Conservation (phyloP, 768 basidiomycete genomes). For the Termitomyces sp. region DNA sequence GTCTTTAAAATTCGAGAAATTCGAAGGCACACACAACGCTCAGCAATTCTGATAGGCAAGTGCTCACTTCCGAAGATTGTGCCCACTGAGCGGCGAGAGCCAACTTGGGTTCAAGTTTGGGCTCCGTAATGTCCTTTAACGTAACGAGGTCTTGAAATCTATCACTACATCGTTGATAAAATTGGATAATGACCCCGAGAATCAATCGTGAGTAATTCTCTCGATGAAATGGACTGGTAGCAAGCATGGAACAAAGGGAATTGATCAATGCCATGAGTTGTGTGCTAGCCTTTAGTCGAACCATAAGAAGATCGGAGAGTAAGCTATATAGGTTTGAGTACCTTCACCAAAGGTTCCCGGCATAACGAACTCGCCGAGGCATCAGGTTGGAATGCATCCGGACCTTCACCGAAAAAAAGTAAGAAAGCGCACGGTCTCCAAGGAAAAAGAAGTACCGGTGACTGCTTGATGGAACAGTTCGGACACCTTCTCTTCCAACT, state of each 20-base stretch:
- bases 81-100: conserved; percentile 78
- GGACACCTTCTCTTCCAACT: conserved; percentile 91
- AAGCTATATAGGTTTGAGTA: conserved; percentile 18
- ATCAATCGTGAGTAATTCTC: conserved; percentile 95
- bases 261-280: conserved; percentile 87
- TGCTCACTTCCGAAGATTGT: conserved; percentile 72
- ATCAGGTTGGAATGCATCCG: conserved; percentile 87
- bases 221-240: conserved; percentile 87
- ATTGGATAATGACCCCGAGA: conserved; percentile 89
- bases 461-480: conserved; percentile 82
- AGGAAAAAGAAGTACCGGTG: conserved; percentile 39
- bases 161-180: conserved; percentile 91
- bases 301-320: background rate
- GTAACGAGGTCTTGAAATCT: conserved; percentile 74
- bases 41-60: conserved; percentile 65
- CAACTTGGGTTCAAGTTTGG: conserved; percentile 38
- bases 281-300: conserved; percentile 56
- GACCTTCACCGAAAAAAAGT: conserved; percentile 34
- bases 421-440: background rate
- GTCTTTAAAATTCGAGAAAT: background rate
- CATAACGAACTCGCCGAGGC: conserved; percentile 58
- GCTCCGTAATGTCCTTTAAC: conserved; percentile 21
- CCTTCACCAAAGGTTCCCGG: conserved; percentile 74
- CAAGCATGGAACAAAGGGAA: conserved; percentile 86
- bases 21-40: conserved; percentile 35